Evolutionary conservation across 768 basidiomycete genomes (phyloP), one percentile per base, ranked within the genome.

Genomic region (Boletus sp.): DNA sequence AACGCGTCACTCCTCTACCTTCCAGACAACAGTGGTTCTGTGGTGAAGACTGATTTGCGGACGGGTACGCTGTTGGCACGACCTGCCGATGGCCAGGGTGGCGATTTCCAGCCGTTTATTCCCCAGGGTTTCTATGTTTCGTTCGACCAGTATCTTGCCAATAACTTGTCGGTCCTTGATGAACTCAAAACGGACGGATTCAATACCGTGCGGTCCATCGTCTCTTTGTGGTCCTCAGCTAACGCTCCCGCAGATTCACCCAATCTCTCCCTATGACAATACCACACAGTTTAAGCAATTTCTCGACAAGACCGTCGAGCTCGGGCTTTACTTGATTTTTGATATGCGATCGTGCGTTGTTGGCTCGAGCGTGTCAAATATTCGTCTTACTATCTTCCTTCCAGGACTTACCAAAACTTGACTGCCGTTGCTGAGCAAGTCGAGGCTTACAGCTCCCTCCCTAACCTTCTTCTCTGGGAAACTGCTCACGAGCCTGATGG

Each of bases 401-500:
- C 7, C 53, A 72, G 73, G 77, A 76, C 76, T 4, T 90, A 90
- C 69, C 78, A 77, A 75, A 84, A 91, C 66, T 53, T 73, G 33
- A 78, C 81, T 10, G 75, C 77, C 1, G 84, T 91, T 7, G 78
- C 79, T 2, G 76, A 79, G 43, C 79, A 88, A 66, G 87, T 92
- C 30, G 77, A 83, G 52, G 72, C 73, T 21, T 79, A 89, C 68
- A 84, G 84, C 57, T 78, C 81, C 5, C 77, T 85, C 11, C 77
- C 83, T 0, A 90, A 88, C 57, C 76, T 90, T 25, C 73, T 90
- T 11, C 68, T 83, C 0, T 85, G 84, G 83, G 88, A 88, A 63
- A 88, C 85, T 8, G 84, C 78, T 7, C 86, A 88, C 60, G 86
- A 90, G 63, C 85, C 83, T 1, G 87, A 89, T 51, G 86, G 87